A percentile compares a stretch with the other conserved stretches of the same genome.
phyloP scores from a whole-genome alignment of 768 basidiomycete genomes.

The Lactarius indigo region DNA sequence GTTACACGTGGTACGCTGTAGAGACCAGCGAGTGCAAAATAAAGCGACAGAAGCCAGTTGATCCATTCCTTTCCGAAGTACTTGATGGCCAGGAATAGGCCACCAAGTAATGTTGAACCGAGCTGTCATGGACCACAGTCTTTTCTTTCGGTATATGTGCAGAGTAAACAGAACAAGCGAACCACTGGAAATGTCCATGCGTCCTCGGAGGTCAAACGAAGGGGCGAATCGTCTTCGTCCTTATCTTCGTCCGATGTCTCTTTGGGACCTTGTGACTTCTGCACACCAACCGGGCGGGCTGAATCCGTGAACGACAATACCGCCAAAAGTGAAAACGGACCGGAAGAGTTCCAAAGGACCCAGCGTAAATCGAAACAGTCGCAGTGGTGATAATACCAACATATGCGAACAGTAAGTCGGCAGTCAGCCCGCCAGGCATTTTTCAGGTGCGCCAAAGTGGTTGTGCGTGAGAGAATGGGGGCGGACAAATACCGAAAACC shows the following conservation, averaged over 20 bases:
- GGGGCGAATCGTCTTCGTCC: slow-evolving; percentile 48
- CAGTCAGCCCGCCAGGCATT: slow-evolving; percentile 37
- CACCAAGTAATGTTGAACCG: slow-evolving; percentile 65
- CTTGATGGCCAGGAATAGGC: slow-evolving; percentile 66
- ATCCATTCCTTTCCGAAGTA: slow-evolving; percentile 80
- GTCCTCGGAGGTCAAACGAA: slow-evolving; percentile 57
- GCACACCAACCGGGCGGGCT: slow-evolving; percentile 9
- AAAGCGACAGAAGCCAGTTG: slow-evolving; percentile 75
- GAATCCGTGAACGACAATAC: slow-evolving; percentile 1
- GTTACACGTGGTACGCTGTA: slow-evolving; percentile 68
- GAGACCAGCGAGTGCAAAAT: slow-evolving; percentile 63
- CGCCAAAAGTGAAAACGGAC: slow-evolving; percentile 39
- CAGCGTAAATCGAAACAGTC: slow-evolving; percentile 61
- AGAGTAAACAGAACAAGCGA: slow-evolving; percentile 30
- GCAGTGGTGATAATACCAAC: slow-evolving; percentile 66
- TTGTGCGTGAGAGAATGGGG: background rate
- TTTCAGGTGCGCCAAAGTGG: background rate
- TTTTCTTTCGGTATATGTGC: background rate
- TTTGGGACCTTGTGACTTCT: slow-evolving; percentile 22
- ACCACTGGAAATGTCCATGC: slow-evolving; percentile 78
- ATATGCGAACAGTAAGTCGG: slow-evolving; percentile 64
- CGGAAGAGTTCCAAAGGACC: slow-evolving; percentile 64
- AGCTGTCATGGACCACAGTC: slow-evolving; percentile 38
- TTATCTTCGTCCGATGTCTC: slow-evolving; percentile 46
- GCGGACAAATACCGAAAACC: background rate